Base-by-base conservation (phyloP, 306 rosid genomes). In the Fragaria iinumae region DNA sequence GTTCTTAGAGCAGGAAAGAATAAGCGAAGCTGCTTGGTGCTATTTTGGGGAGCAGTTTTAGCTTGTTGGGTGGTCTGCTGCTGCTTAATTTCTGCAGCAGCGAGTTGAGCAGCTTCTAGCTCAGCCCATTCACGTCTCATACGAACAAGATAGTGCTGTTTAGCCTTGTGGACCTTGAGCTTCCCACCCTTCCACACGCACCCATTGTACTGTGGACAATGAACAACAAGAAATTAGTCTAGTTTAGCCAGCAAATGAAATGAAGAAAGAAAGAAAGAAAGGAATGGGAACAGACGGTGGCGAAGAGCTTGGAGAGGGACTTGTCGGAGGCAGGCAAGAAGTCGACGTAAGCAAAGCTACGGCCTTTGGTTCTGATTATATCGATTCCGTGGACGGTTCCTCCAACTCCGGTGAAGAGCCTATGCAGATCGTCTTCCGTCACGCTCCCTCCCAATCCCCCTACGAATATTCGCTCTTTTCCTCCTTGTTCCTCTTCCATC, bases 141-240 rank as follows among this genome's bases (percentile, higher is more conserved):
- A 11, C 87, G 92, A 17, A 29, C 76, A 34, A 88, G 85, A 83
- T 92, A 94, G 76, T 92, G 85, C 48, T 90, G 93, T 84, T 84
- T 94, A 20, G 98, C 98, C 75, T 88, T 94, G 84, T 92, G 95
- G 63, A 94, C 96, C 79, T 55, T 92, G 14, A 94, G 76, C 79
- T 80, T 92, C 48, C 95, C 96, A 70, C 98, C 97, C 80, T 94
- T 92, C 98, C 98, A 92, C 34, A 81, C 84, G 79, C 98, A 94
- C 69, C 98, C 98, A 88, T 90, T 94, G 63, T 94, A 94, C 98
- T 91, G 91, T 67, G 2, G 0, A 17, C 50, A 48, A 11, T 47
- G 52, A 48, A 48, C 53, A 13, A 12, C 18, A 48, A 14, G 18
- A 11, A 48, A 48, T 48, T 48, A 48, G 13, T 48, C 53, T 2